A percentile compares a stretch with the other conserved stretches of the same genome.
Evolutionary conservation across 2,329 filamentous ascomycete species (phyloP).

Genomic region (Diaporthe ilicicola): DNA sequence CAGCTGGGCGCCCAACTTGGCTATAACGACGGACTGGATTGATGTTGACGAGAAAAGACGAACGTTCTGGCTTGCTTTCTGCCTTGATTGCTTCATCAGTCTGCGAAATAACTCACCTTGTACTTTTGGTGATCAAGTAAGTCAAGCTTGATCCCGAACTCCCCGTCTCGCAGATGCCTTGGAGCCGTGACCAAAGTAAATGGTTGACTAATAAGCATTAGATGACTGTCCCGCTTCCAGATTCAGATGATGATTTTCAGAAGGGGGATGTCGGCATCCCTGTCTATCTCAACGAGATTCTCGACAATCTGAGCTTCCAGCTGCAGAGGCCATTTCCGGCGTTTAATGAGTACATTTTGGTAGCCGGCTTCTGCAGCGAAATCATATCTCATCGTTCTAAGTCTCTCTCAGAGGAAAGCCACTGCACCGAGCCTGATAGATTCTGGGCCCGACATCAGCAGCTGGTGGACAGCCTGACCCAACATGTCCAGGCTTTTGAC

Average conservation of each 20-base stretch:
- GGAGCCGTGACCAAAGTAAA: not conserved
- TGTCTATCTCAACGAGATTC: not conserved
- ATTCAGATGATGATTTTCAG: not conserved
- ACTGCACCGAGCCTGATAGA: not conserved
- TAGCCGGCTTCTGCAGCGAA: not conserved
- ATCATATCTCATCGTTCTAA: not conserved
- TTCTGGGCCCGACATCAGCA: not conserved
- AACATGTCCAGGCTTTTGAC: not conserved
- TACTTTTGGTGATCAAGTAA: slow-evolving; percentile 37
- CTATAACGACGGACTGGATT: slow-evolving; percentile 15
- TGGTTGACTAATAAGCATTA: not conserved
- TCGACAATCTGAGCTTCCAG: not conserved
- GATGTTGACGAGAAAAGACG: slow-evolving; percentile 36
- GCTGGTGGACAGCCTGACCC: not conserved
- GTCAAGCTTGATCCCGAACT: not conserved
- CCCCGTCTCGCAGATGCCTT: not conserved
- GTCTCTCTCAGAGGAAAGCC: not conserved
- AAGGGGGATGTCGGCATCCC: not conserved
- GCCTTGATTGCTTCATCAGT: slow-evolving; percentile 38
- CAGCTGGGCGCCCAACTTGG: slow-evolving; percentile 33
- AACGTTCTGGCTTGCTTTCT: slow-evolving; percentile 40
- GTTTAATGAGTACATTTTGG: not conserved
- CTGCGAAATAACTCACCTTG: slow-evolving; percentile 34
- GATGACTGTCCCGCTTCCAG: not conserved
- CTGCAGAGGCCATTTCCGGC: not conserved